Evolutionary conservation across 2,329 filamentous ascomycete species (phyloP), one percentile per base, ranked within the genome.

Genomic region (Dactylellina drechsleri): DNA sequence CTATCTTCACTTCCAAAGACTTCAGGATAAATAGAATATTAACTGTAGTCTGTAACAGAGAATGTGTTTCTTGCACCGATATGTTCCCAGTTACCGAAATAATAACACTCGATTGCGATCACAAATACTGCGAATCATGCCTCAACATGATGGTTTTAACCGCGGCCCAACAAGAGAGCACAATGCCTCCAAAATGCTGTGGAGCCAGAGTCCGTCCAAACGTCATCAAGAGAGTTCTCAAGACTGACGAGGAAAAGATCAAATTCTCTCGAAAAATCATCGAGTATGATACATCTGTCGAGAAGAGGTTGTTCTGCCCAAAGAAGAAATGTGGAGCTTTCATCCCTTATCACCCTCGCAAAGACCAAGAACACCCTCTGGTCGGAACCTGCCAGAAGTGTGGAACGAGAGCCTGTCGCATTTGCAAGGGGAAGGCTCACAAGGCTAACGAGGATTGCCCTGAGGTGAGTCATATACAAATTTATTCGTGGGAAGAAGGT

Each of bases 121-220:
- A 76, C 47, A 53, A 41, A 13, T 76, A 26, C 18, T 76, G 71
- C 64, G 65, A 70, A 54, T n/a, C 23, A 8, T 76, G 71, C 31
- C 52, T 76, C 23, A 64, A 53, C 45, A 54, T 49, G 7, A 68
- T 76, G 64, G 64, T 70, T 52, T 54, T 76, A 65, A 50, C 45
- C 16, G 71, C 71, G 2, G 53, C 71, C 3, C 64, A 76, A 16
- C 64, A 68, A 58, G 71, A 76, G 41, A 60, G 49, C 28, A 76
- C 71, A 12, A 76, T 76, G 71, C 71, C 71, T n/a, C 71, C 71
- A 23, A 76, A 70, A 28, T 76, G 71, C 58, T 76, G 71, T 23
- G 49, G 31, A 12, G 41, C 61, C 6, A 60, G 50, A 6, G 45
- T 76, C 20, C 59, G 58, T 18, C 71, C 71, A 26, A 53, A 36